phyloP scores from a whole-genome alignment of 225 moss, liverwort and hornwort species.

The Asterella californica region DNA sequence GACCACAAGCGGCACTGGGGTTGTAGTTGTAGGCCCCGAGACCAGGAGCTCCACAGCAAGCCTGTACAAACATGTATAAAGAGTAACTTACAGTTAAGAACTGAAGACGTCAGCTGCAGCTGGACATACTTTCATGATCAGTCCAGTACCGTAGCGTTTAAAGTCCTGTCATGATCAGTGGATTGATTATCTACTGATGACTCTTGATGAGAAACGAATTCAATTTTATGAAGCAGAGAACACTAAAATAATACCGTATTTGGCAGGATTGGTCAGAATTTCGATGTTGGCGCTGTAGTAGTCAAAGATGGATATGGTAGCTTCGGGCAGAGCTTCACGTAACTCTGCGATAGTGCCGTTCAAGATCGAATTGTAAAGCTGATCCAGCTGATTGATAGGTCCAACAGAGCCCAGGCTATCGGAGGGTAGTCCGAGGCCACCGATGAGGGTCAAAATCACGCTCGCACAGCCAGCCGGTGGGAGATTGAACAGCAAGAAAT shows the following conservation, averaged over 20 bases:
- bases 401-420: too few relatives aligned
- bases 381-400: too few relatives aligned
- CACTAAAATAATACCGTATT: neutral
- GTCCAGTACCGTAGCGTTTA: neutral
- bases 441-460: too few relatives aligned
- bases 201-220: neutral
- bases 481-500: too few relatives aligned
- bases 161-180: neutral
- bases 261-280: too few relatives aligned
- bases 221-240: neutral
- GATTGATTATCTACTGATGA: neutral
- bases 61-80: constrained; percentile 16
- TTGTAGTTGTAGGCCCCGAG: constrained; percentile 23
- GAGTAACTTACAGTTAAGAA: neutral
- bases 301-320: too few relatives aligned
- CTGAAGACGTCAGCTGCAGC: neutral
- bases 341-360: too few relatives aligned
- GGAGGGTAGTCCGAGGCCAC: too few relatives aligned
- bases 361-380: too few relatives aligned
- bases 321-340: neutral
- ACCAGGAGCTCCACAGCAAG: constrained; percentile 32
- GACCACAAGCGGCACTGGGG: constrained; percentile 18
- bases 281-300: too few relatives aligned
- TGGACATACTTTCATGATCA: neutral
- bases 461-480: too few relatives aligned